Conservation (phyloP, 805 yeast species). For the Cyberlindnera subsufficiens region DNA sequence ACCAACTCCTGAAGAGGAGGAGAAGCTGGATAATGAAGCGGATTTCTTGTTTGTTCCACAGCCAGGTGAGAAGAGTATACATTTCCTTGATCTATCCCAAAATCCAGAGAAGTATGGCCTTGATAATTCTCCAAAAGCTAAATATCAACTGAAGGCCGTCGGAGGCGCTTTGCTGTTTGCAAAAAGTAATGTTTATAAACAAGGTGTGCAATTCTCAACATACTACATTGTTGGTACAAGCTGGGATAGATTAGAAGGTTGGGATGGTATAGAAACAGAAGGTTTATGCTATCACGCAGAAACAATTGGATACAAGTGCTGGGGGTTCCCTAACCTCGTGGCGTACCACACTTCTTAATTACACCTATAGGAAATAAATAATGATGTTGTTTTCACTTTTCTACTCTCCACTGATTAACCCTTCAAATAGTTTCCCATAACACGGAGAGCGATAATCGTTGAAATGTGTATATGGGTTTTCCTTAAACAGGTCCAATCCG, state of each 20-base stretch:
- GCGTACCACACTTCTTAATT: slow-evolving; percentile 8
- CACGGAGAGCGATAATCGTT: slow-evolving; percentile 37
- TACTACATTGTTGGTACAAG: slow-evolving; percentile 37
- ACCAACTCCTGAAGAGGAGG: slow-evolving; percentile 21
- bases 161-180: slow-evolving; percentile 47
- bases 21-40: slow-evolving; percentile 10
- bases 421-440: slow-evolving; percentile 46
- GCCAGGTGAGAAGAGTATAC: slow-evolving; percentile 9
- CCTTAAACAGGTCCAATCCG: slow-evolving; percentile 32
- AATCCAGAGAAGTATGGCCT: slow-evolving; percentile 10
- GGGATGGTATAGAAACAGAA: slow-evolving; percentile 50
- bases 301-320: slow-evolving; percentile 38
- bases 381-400: too few relatives aligned
- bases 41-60: slow-evolving; percentile 13
- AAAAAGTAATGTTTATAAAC: slow-evolving; percentile 36
- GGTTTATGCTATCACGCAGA: slow-evolving; percentile 45
- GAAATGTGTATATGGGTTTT: slow-evolving; percentile 48
- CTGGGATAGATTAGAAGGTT: slow-evolving; percentile 44
- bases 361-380: background rate
- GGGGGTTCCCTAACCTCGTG: slow-evolving; percentile 41
- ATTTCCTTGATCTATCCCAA: slow-evolving; percentile 8
- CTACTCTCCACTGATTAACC: slow-evolving; percentile 25
- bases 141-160: slow-evolving; percentile 34
- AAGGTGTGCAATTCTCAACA: slow-evolving; percentile 43
- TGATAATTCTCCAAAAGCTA: background rate